Evolutionary conservation across 2,329 filamentous ascomycete species (phyloP), one percentile per base, ranked within the genome.

Genomic region (Fusarium hainanense): DNA sequence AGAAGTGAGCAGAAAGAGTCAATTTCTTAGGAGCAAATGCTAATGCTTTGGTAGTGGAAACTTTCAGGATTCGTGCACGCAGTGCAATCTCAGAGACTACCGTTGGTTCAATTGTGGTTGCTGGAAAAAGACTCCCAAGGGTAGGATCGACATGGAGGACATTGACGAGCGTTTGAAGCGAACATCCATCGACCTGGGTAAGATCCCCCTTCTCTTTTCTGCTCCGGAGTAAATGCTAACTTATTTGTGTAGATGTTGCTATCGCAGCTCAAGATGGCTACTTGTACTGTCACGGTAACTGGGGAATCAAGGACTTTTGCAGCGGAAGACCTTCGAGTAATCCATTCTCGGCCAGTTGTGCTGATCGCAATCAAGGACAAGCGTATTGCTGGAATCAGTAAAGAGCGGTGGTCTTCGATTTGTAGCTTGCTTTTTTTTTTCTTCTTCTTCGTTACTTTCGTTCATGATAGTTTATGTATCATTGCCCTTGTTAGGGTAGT

Each of bases 21-120:
- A 21, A 10, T n/a, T 10, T 21, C 10, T 16, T 6, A 4, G 1
- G 13, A 7, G 3, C 2, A n/a, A 23, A 18, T 37, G n/a, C 54
- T 68, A 25, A 72, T 34, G 3, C 0, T 9, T 23, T 46, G 9
- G 3, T 25, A 70, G 69, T 49, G 69, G 69, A 1, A 28, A 55
- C 7, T 72, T 66, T 30, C 54, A 66, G 23, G 7, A 48, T 4
- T 68, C 58, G 28, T 72, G 69, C 20, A 70, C 63, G 4, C 52
- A 64, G 20, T 72, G 69, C 12, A 41, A 54, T 14, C n/a, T 70
- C 21, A 54, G 23, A 21, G 37, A 63, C 0, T 54, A 58, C 0
- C 54, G 41, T 13, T 23, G 13, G 11, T 51, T 72, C 4, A 51
- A 52, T 32, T 70, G 69, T 7, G 55, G 54, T 2, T 72, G 69